phyloP scores from a whole-genome alignment of 345 rosid genomes.

The Sisymbrium irio region DNA sequence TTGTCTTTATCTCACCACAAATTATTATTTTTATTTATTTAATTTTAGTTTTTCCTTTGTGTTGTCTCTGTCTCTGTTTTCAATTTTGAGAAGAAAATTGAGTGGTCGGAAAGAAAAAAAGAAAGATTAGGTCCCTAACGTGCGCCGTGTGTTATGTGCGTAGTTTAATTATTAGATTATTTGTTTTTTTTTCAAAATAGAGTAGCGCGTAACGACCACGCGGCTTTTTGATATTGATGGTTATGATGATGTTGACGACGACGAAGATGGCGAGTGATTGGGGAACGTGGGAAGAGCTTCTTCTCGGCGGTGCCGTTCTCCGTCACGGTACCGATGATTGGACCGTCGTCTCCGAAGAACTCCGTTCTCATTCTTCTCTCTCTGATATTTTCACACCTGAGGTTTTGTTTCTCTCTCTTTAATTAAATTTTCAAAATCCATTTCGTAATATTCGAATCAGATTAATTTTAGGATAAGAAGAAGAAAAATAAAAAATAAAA shows the following conservation, averaged over 20 bases:
- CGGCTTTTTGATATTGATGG: slow-evolving; percentile 12
- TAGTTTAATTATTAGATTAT: slow-evolving; percentile 15
- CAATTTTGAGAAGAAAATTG: neutral
- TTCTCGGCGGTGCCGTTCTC: slow-evolving; percentile 86
- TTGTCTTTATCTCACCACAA: slow-evolving; percentile 22
- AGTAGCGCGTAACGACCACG: slow-evolving; percentile 35
- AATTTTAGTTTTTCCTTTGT: neutral
- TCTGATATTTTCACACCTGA: slow-evolving; percentile 60
- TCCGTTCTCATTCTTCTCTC: slow-evolving; percentile 57
- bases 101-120: slow-evolving; percentile 6
- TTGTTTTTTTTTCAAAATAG: slow-evolving; percentile 4
- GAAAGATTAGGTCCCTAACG: slow-evolving; percentile 21
- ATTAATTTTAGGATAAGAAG: neutral
- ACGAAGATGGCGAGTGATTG: slow-evolving; percentile 44
- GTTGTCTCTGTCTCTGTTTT: slow-evolving; percentile 6
- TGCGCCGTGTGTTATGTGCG: slow-evolving; percentile 31
- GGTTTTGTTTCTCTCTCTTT: slow-evolving; percentile 40
- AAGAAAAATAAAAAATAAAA: neutral
- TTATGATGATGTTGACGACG: slow-evolving; percentile 19
- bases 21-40: too few species aligned
- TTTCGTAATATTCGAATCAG: neutral
- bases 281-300: slow-evolving; percentile 95
- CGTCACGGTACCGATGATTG: slow-evolving; percentile 81
- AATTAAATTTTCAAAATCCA: neutral
- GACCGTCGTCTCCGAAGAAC: slow-evolving; percentile 71